Conservation (phyloP, 441 rosid species). For the Erysimum pusillum region DNA sequence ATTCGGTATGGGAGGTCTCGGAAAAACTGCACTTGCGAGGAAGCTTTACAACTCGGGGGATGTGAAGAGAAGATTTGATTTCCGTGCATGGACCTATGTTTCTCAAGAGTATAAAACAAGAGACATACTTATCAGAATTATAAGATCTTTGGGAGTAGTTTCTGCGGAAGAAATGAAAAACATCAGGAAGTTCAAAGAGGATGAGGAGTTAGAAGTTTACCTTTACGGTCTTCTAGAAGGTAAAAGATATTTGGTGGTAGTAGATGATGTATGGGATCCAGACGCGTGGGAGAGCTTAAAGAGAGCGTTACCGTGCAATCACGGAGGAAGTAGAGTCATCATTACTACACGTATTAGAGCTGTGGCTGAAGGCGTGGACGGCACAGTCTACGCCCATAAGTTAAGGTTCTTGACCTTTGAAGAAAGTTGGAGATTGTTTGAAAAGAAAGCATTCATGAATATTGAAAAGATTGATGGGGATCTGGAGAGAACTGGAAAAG, state of each 20-base stretch:
- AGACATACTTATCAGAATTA: conserved; percentile 32
- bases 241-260: conserved; percentile 32
- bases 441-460: conserved; percentile 38
- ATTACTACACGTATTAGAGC: conserved; percentile 39
- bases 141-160: conserved; percentile 14
- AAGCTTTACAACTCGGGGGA: conserved; percentile 10
- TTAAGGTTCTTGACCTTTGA: conserved; percentile 34
- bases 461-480: conserved; percentile 21
- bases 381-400: conserved; percentile 5
- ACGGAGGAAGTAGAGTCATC: conserved; percentile 35
- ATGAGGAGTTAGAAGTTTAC: conserved; percentile 16
- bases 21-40: conserved; percentile 33
- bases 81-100: conserved; percentile 13
- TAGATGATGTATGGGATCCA: conserved; percentile 34
- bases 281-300: conserved; percentile 36
- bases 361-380: conserved; percentile 22
- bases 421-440: conserved; percentile 41
- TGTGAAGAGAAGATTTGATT: conserved; percentile 23
- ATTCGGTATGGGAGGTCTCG: conserved; percentile 37
- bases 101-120: conserved; percentile 32
- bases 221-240: conserved; percentile 3
- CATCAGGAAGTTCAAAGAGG: neutral
- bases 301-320: conserved; percentile 32
- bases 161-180: neutral
- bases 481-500: conserved; percentile 12